phyloP scores from a whole-genome alignment of 2,329 filamentous ascomycete species.

The Sporothrix schenckii region DNA sequence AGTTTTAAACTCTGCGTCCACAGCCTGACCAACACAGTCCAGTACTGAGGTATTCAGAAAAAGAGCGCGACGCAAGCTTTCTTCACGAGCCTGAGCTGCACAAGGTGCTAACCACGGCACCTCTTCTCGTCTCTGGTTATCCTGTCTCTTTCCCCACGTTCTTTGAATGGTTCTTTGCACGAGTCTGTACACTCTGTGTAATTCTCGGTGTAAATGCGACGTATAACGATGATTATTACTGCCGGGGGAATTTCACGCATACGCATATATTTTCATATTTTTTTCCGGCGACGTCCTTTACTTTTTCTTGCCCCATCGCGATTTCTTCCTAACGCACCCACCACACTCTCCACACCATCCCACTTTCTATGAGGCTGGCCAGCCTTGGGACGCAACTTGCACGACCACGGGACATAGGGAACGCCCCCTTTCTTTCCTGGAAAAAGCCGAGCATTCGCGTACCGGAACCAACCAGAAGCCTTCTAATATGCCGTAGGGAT shows the following conservation, averaged over 20 bases:
- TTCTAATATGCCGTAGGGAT: background rate
- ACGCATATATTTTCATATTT: too few species aligned
- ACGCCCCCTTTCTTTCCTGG: background rate
- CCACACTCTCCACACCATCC: background rate
- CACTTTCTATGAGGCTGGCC: conserved; percentile 28
- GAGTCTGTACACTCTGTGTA: background rate
- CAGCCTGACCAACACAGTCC: too few species aligned
- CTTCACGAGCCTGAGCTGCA: background rate
- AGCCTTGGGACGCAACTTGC: conserved; percentile 25
- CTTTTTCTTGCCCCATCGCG: background rate
- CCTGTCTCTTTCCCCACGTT: background rate
- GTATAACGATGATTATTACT: background rate
- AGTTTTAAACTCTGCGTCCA: too few species aligned
- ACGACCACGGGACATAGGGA: background rate
- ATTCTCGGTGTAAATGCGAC: background rate
- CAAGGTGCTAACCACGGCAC: conserved; percentile 12
- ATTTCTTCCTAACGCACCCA: background rate
- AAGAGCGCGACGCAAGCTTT: background rate
- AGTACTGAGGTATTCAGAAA: too few species aligned
- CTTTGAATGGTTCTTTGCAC: conserved; percentile 7
- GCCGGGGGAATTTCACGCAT: conserved; percentile 1
- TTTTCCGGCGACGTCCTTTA: background rate
- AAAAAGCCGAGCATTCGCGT: conserved; percentile 10
- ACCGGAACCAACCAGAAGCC: conserved; percentile 2
- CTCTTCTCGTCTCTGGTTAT: background rate